Evolutionary conservation across 2,329 filamentous ascomycete genomes (phyloP), one percentile per base, ranked within the genome.

Genomic region (Tolypocladium inflatum): DNA sequence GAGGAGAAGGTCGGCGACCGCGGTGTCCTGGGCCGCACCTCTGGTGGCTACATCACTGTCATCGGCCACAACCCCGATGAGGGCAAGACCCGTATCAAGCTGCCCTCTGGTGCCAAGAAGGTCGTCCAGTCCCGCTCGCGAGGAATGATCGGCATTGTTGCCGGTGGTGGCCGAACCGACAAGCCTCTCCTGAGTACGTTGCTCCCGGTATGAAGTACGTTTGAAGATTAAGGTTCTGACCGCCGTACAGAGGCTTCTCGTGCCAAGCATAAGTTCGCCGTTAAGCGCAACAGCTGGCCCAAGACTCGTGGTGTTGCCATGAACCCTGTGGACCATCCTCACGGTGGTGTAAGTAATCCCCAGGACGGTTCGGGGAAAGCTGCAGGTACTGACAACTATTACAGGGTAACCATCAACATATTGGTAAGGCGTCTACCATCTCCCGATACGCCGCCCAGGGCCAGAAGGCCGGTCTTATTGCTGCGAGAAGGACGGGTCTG

Each of bases 221-320:
- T 17, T n/a, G 21, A 13, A 3, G n/a, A 4, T 42, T 17, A 1
- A 11, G 15, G 58, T 59, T 33, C 59, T 60, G 23, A 60, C 52
- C 2, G 10, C 52, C 7, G 38, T 51, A 80, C 83, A 90, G 87
- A 99, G 93, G 94, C 94, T 74, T 97, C 93, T 74, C 91, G 94
- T 77, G 94, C 94, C 75, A 99, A 97, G 91, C 93, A 97, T 79
- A 99, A 99, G 90, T 99, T 96, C 83, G 91, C 92, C 71, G 95
- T 97, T 83, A 99, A 99, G 91, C 91, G 94, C 78, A 97, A 99
- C 91, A 93, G 87, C 76, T 99, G 94, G 94, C 94, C 94, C 82
- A 97, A 96, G 90, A 99, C 94, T 86, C 93, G 94, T 94, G 94
- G 94, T 97, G 94, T 99, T 88, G 94, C 94, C 81, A 99, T 99